These are phyloP conservation scores for Comarum palustre DNA, from an alignment of 306 rosid species.

Conservation along the genomic window DNA sequence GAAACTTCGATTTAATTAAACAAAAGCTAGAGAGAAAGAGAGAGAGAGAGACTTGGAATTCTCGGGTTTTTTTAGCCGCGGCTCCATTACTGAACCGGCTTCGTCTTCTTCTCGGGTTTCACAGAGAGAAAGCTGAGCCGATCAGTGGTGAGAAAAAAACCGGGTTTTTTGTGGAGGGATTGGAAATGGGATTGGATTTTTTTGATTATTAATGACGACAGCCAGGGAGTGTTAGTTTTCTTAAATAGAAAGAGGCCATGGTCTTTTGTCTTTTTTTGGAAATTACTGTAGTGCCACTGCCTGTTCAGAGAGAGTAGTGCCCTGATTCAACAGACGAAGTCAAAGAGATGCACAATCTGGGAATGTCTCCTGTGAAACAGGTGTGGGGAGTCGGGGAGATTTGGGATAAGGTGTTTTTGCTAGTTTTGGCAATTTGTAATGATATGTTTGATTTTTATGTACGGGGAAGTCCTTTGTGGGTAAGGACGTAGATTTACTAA, in stretches of 20 bases:
- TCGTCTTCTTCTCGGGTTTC: neutral
- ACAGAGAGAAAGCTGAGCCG: neutral
- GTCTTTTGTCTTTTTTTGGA: neutral
- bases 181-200: neutral
- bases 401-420: no score
- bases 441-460: no score
- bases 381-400: no score
- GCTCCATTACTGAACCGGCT: constrained; percentile 4
- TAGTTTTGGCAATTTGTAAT: no score
- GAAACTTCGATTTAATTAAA: neutral
- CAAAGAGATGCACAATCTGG: neutral
- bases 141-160: neutral
- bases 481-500: no score
- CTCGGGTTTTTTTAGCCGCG: neutral
- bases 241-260: neutral
- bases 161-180: neutral
- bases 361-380: neutral
- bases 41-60: neutral
- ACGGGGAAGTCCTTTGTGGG: no score
- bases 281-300: neutral
- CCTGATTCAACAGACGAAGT: neutral
- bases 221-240: neutral
- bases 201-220: neutral
- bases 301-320: neutral
- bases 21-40: neutral